phyloP scores from a whole-genome alignment of 140 eudicot species.

The Stevia rebaudiana region DNA sequence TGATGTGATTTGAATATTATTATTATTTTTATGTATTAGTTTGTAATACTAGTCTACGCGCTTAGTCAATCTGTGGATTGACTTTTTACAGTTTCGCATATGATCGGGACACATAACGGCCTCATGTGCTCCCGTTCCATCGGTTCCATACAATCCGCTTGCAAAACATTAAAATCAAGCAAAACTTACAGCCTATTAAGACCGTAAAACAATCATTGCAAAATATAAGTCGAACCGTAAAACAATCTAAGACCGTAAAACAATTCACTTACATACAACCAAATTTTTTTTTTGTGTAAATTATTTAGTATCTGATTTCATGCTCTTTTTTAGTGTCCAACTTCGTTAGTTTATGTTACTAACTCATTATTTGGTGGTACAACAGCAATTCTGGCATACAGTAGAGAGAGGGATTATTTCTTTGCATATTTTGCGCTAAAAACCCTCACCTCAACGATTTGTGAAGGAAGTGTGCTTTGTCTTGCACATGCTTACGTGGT shows the following conservation, averaged over 20 bases:
- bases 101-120: neutral
- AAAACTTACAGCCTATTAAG: no score
- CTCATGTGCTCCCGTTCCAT: neutral
- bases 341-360: no score
- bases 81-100: neutral
- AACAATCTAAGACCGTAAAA: no score
- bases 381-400: constrained; percentile 60
- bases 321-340: no score
- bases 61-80: neutral
- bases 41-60: neutral
- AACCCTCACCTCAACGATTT: constrained; percentile 62
- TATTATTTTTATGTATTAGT: neutral
- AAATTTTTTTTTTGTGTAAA: no score
- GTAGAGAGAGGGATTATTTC: constrained; percentile 47
- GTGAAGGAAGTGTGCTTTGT: constrained; percentile 77
- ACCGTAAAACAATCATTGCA: no score
- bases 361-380: constrained; percentile 20
- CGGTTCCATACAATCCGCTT: no score
- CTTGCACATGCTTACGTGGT: constrained; percentile 87
- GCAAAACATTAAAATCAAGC: no score
- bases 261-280: no score
- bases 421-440: constrained; percentile 58
- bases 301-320: no score
- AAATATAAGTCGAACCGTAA: no score
- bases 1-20: neutral